Evolutionary conservation across 2,329 filamentous ascomycete species (phyloP), one percentile per base, ranked within the genome.

Genomic region (Metarhizium robertsii): DNA sequence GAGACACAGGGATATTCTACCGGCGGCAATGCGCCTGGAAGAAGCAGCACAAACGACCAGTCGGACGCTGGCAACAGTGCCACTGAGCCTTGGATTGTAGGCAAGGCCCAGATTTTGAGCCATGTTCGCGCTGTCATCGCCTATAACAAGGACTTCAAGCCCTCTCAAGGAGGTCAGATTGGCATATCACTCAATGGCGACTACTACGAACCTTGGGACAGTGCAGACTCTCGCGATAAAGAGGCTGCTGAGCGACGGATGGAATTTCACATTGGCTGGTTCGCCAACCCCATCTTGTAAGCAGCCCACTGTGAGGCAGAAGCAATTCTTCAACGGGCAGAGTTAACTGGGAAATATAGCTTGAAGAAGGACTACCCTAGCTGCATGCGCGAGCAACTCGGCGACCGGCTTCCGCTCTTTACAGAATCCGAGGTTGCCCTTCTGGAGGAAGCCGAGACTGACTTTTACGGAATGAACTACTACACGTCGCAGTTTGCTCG

Each of bases 401-500:
- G 67, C 18, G 36, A 55, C 0, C 62, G 70, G 0, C 60, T 72
- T 0, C 70, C 69, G 0, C 4, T 48, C 0, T 71, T 71, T 34
- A 64, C 69, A 1, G 38, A 56, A 0, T 56, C 57, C 0, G 70
- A 72, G 4, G 59, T 66, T 32, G 50, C 55, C 6, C 53, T 69
- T 0, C 60, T 71, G 0, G 51, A 57, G 0, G 59, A 60, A 3
- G 61, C 64, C 0, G 61, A 65, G 7, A 63, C 61, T 3, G 65
- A 68, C 52, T 73, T 73, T 53, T 73, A 72, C 55, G 70, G 71
- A 47, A 73, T 73, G 69, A 72, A 73, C 59, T 69, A 68, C 55
- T 74, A 74, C 65, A 72, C 71, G 0, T 67, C 68, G 0, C 67
- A 70, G 54, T 73, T 65, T 53, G 67, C 68, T 1, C 64, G 62